These are phyloP conservation scores for Poa pratensis DNA, from an alignment of 176 grass and related monocot species.

Conservation along the genomic window DNA sequence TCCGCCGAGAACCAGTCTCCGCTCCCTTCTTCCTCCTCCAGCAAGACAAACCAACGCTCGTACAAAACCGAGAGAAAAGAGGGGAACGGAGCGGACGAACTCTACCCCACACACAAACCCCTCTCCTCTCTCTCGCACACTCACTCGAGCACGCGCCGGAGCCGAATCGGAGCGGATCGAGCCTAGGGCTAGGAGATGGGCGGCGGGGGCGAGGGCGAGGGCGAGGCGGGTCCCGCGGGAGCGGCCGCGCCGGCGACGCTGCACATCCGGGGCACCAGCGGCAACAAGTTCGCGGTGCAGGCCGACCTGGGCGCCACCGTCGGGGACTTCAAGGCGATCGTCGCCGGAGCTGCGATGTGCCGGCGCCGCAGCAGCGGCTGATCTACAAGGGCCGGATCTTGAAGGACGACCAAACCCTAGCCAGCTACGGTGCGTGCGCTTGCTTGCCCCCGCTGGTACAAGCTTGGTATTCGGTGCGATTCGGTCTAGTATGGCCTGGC, in stretches of 20 bases:
- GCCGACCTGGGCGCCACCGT: conserved; percentile 54
- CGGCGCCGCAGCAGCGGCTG: conserved; percentile 67
- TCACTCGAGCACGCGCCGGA: background rate
- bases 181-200: conserved; percentile 51
- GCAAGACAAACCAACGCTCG: conserved; percentile 15
- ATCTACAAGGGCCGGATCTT: conserved; percentile 82
- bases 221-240: background rate
- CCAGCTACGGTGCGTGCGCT: conserved; percentile 54
- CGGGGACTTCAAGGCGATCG: conserved; percentile 55
- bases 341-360: conserved; percentile 68
- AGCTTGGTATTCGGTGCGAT: background rate
- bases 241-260: conserved; percentile 40
- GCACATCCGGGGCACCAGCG: conserved; percentile 65
- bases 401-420: conserved; percentile 72
- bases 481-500: background rate
- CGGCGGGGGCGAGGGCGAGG: conserved; percentile 50
- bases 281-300: conserved; percentile 63
- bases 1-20: background rate
- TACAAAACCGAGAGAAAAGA: conserved; percentile 29
- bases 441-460: background rate
- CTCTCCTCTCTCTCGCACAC: background rate
- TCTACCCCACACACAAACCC: background rate
- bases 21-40: conserved; percentile 38
- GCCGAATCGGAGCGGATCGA: background rate
- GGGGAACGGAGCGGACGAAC: background rate